Evolutionary conservation across 257 asterid genomes (phyloP).

Genomic region (Coffea canephora): DNA sequence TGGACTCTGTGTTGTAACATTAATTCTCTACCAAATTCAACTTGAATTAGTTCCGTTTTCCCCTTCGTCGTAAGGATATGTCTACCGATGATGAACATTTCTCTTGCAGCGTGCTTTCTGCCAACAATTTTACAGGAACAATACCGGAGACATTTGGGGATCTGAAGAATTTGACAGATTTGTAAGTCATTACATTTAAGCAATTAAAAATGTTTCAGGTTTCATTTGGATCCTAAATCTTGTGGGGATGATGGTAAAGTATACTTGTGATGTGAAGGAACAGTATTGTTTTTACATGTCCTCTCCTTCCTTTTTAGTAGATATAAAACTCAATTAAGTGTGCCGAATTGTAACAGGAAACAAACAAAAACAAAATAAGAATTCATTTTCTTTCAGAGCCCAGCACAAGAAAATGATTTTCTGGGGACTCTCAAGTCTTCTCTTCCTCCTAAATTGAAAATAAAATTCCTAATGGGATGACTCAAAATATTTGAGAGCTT

Average conservation of each 20-base stretch:
- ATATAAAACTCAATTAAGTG: not conserved
- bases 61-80: not conserved
- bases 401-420: not conserved
- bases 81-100: constrained; percentile 11
- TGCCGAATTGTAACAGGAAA: not conserved
- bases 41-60: not conserved
- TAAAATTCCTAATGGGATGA: no score
- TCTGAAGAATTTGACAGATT: constrained; percentile 65
- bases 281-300: not conserved
- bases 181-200: constrained; percentile 53
- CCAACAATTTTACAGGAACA: constrained; percentile 70
- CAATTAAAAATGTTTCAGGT: not conserved
- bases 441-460: not conserved
- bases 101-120: constrained; percentile 68
- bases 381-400: not conserved
- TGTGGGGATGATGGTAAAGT: no score
- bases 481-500: not conserved
- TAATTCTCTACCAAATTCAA: no score
- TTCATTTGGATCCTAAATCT: not conserved
- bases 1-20: not conserved
- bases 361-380: not conserved
- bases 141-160: constrained; percentile 59
- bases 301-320: not conserved
- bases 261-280: not conserved
- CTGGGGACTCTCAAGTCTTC: not conserved